These are phyloP conservation scores for Glarea lozoyensis DNA, from an alignment of 495 filamentous ascomycete genomes.

Conservation along the genomic window DNA sequence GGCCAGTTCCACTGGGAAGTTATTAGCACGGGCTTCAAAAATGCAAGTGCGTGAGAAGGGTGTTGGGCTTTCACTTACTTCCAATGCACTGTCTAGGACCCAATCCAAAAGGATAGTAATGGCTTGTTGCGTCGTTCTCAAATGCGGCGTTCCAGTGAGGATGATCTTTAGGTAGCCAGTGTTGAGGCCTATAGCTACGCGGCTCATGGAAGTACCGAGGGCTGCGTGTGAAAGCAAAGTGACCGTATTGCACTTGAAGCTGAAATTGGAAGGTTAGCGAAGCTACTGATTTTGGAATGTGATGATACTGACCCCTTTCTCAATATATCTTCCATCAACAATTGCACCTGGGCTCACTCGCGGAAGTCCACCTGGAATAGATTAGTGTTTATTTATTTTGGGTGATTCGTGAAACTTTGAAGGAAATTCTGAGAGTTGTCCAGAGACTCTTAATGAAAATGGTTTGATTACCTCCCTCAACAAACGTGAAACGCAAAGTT, in stretches of 20 bases:
- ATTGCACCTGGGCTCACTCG: constrained; percentile 16
- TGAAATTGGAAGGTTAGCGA: background rate
- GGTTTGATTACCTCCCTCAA: too few relatives aligned
- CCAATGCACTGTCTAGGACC: background rate
- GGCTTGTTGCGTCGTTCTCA: background rate
- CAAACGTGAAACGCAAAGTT: constrained; percentile 12
- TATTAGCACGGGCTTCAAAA: too few relatives aligned
- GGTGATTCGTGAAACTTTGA: too few relatives aligned
- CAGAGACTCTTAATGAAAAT: too few relatives aligned
- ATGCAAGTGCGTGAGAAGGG: too few relatives aligned
- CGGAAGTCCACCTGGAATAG: constrained; percentile 13
- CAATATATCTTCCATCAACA: constrained; percentile 19
- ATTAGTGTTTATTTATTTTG: too few relatives aligned
- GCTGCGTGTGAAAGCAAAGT: constrained; percentile 8
- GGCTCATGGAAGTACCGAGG: background rate
- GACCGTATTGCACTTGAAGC: constrained; percentile 6
- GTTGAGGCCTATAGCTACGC: background rate
- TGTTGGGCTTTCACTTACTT: too few relatives aligned
- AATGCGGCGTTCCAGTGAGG: background rate
- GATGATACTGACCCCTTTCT: constrained; percentile 19
- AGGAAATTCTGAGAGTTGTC: too few relatives aligned
- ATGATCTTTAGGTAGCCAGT: background rate
- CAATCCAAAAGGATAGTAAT: background rate
- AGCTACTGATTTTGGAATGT: background rate
- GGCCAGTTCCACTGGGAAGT: background rate